Base-by-base conservation (phyloP, 2,329 filamentous ascomycete genomes). In the Aureobasidium subglaciale region DNA sequence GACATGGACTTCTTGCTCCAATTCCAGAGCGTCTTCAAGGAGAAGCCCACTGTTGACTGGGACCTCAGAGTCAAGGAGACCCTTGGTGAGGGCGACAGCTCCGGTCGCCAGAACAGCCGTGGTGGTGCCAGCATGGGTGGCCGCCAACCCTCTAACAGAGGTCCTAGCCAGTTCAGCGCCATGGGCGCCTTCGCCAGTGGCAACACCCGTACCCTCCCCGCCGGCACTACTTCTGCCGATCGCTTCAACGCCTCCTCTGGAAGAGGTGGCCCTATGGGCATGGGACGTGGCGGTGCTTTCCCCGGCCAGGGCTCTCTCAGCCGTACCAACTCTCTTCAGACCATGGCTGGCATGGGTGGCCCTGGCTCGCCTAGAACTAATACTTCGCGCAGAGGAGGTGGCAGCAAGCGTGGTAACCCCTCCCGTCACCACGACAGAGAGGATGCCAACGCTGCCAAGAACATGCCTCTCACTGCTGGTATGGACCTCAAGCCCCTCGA, bases 41-140 rank as follows among this genome's bases (percentile, higher is more conserved):
- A 99, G 77, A 95, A 96, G 75, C 93, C 93, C 13, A 95, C 90
- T 0, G 73, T 91, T 40, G 92, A 97, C 67, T 99, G 96, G 83
- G 88, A 95, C 67, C 80, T 86, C 62, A 91, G 93, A 67, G 85
- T 99, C 59, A 80, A 92, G 80, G 85, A 87, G 73, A 79, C 86
- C 76, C 71, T 99, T 62, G 77, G 78, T 34, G 57, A 56, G 22
- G 54, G 54, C 18, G 54, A 80, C 81, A 57, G 62, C 65, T 49
- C 61, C 58, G 42, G 82, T 83, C 74, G 88, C 73, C 76, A 86
- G 71, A 70, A 81, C 70, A 77, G 67, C 55, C 72, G 83, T 57
- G 74, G 76, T 54, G 76, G 76, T 59, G 71, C 77, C 40, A 30
- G 18, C 40, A 56, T 74, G 75, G 61, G 74, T 74, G 62, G 79